phyloP scores from a whole-genome alignment of 331 rosid species.

The Cydonia oblonga region DNA sequence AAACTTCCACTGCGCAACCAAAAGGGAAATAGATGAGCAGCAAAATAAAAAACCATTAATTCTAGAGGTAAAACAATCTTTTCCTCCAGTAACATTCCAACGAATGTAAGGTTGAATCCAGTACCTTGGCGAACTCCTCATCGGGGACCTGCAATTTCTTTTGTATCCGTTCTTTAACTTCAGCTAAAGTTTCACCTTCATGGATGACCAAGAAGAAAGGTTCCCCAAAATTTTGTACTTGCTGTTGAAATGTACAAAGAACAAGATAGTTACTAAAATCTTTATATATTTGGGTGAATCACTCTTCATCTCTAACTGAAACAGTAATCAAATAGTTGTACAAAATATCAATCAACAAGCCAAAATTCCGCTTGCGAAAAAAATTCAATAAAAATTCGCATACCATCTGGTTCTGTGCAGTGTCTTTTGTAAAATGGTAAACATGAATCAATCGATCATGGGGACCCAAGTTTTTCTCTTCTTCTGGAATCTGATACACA shows the following conservation, averaged over 20 bases:
- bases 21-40: not conserved
- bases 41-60: not conserved
- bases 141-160: conserved; percentile 75
- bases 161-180: conserved; percentile 69
- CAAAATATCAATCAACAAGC: not conserved
- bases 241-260: conserved; percentile 36
- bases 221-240: conserved; percentile 86
- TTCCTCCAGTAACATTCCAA: not conserved
- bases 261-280: not conserved
- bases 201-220: conserved; percentile 76
- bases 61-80: not conserved
- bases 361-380: not conserved
- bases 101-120: not conserved
- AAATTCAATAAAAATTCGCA: not conserved
- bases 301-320: not conserved
- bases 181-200: conserved; percentile 78
- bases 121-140: conserved; percentile 79
- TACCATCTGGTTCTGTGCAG: conserved; percentile 66
- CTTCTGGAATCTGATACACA: conserved; percentile 61
- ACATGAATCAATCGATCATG: conserved; percentile 80
- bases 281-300: not conserved
- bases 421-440: conserved; percentile 74
- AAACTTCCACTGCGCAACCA: conserved; percentile 69
- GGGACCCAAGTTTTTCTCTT: conserved; percentile 63
- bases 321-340: not conserved